phyloP scores from a whole-genome alignment of 2,329 filamentous ascomycete genomes.

The Aspergillaceae sp. region DNA sequence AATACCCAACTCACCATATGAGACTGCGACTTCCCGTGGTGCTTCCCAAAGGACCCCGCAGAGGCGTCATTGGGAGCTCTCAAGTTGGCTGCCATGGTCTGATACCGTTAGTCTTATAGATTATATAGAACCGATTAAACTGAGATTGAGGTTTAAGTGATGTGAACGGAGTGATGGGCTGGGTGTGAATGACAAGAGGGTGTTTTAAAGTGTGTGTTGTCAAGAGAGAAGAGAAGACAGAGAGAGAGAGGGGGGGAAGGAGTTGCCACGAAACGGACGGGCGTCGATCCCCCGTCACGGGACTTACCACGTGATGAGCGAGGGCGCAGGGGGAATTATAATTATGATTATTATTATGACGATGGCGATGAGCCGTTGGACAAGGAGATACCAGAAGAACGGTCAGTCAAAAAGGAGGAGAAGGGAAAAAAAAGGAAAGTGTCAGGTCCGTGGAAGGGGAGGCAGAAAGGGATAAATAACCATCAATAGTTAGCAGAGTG shows the following conservation, averaged over 20 bases:
- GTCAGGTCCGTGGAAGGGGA: background rate
- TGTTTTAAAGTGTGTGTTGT: too few relatives aligned
- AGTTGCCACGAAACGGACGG: constrained; percentile 15
- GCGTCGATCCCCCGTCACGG: constrained; percentile 15
- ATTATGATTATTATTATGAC: background rate
- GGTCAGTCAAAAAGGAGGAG: constrained; percentile 4
- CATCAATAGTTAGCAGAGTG: constrained; percentile 3
- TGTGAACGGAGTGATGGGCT: too few relatives aligned
- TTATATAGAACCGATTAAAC: too few relatives aligned
- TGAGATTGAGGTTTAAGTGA: too few relatives aligned
- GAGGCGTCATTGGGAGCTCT: constrained; percentile 42
- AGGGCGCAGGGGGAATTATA: background rate
- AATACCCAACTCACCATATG: constrained; percentile 42
- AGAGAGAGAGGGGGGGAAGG: background rate
- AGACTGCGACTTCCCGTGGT: constrained; percentile 48
- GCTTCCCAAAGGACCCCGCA: constrained; percentile 36
- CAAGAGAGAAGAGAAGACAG: constrained; percentile 1
- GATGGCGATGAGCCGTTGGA: background rate
- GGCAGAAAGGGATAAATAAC: constrained; percentile 5
- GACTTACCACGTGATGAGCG: background rate
- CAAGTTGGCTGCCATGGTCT: constrained; percentile 60
- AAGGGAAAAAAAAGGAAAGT: constrained; percentile 6
- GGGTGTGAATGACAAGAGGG: too few relatives aligned
- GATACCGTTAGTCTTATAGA: too few relatives aligned
- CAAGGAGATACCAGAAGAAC: background rate